Evolutionary conservation across 2,329 filamentous ascomycete genomes (phyloP), one percentile per base, ranked within the genome.

Genomic region (Pezicula neosporulosa): DNA sequence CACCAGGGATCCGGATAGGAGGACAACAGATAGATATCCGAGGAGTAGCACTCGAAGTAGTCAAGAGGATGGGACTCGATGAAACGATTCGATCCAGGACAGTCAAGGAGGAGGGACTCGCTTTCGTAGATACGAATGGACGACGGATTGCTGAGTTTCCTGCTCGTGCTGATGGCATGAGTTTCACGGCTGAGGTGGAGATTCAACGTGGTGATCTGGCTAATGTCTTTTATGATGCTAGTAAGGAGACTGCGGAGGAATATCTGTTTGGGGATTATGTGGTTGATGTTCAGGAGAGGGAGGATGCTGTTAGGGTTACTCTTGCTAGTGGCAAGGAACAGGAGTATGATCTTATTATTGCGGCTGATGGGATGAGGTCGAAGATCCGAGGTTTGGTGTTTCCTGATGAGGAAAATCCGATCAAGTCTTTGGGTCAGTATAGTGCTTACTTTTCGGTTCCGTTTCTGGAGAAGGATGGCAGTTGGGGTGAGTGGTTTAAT

Each of bases 11-110:
- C 0, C 72, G 80, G 2, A 64, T 69, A 1, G 68, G 69, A 0
- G 81, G 81, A 0, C 72, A 76, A 3, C 78, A 81, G 45, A 63
- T 84, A 27, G 81, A 85, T 58, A 66, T 84, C 2, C 73, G 77
- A 3, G 75, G 71, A 12, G 70, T 73, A 19, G 79, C 74, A 0
- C 70, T 82, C 42, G 68, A 77, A 16, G 72, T 78, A 7, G 62
- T 81, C 15, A 72, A 69, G 49, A 70, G 71, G 3, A 80, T 82
- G 78, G 78, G 76, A 0, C 63, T 83, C 3, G 65, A 77, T 30
- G 58, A 73, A 6, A 66, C 61, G 0, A 68, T 82, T 30, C 70
- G 71, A 6, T 57, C 61, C n/a, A 69, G 67, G n/a, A 60, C 62
- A 0, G 74, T 72, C 0, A 68, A 72, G 0, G 78, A 82, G 61